A percentile compares a stretch with the other conserved stretches of the same genome.
phyloP scores from a whole-genome alignment of 83 land plant genomes.

The Picea abies region DNA sequence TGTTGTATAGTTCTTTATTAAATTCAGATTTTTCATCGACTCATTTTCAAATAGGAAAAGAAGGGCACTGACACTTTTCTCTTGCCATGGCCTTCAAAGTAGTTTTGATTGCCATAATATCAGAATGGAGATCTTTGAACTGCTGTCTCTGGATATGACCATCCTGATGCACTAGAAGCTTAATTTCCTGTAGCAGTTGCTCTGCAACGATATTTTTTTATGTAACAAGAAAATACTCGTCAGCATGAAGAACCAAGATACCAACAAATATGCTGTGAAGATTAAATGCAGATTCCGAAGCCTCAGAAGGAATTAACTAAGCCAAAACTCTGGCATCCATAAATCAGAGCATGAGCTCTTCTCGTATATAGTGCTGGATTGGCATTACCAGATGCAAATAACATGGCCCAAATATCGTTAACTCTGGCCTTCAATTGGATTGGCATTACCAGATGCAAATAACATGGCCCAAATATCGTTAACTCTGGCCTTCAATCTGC shows the following conservation, averaged over 20 bases:
- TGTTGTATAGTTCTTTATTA: background rate
- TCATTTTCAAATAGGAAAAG: background rate
- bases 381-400: background rate
- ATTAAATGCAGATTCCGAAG: too few relatives aligned
- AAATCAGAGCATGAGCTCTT: background rate
- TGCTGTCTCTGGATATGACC: background rate
- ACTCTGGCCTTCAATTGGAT: background rate
- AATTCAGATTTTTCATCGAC: background rate
- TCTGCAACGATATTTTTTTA: background rate
- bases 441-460: background rate
- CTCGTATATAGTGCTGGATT: background rate
- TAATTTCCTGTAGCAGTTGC: constrained; percentile 3
- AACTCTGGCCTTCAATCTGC: background rate
- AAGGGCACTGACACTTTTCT: constrained; percentile 4
- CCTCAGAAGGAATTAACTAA: background rate
- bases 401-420: background rate
- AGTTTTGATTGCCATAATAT: background rate
- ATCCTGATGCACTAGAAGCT: background rate
- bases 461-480: background rate
- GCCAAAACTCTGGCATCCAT: background rate
- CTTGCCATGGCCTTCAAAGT: background rate
- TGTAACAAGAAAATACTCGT: background rate
- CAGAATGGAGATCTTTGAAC: background rate
- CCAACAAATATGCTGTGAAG: too few relatives aligned
- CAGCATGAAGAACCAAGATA: background rate